Evolutionary conservation across 805 yeast genomes (phyloP).

Genomic region (Pichia occidentalis): DNA sequence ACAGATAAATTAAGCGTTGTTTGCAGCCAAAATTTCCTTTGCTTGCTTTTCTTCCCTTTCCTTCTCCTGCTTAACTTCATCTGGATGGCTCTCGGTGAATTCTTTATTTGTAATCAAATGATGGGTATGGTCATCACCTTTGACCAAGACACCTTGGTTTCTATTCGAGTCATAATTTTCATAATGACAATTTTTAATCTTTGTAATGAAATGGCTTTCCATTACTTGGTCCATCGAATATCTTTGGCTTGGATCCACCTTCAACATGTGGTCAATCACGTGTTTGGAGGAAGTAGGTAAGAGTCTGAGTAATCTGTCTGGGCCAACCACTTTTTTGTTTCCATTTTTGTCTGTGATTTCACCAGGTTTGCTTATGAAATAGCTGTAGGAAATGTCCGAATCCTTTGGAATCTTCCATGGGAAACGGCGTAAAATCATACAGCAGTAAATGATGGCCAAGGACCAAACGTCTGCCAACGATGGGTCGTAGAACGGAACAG

Average conservation of each 20-base stretch:
- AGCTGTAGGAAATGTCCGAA: conserved; percentile 65
- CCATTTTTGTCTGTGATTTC: conserved; percentile 25
- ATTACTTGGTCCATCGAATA: conserved; percentile 51
- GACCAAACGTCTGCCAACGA: conserved; percentile 91
- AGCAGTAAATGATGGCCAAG: conserved; percentile 83
- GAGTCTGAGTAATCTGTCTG: conserved; percentile 61
- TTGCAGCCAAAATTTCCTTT: conserved; percentile 5
- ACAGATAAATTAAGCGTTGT: neutral
- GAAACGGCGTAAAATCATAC: conserved; percentile 79
- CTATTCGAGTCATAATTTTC: conserved; percentile 20
- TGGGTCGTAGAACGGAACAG: conserved; percentile 60
- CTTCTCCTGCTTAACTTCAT: conserved; percentile 22
- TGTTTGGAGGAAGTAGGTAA: conserved; percentile 62
- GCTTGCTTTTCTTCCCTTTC: conserved; percentile 10
- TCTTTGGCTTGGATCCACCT: conserved; percentile 51
- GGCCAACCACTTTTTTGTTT: conserved; percentile 40
- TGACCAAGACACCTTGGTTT: conserved; percentile 17
- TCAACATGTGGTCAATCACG: conserved; percentile 60
- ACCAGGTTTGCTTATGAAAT: conserved; percentile 40
- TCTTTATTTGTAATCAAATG: conserved; percentile 67
- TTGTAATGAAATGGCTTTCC: conserved; percentile 49
- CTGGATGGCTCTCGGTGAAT: conserved; percentile 36
- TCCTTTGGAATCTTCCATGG: conserved; percentile 94
- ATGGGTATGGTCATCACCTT: conserved; percentile 46
- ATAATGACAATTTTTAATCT: conserved; percentile 49